These are phyloP conservation scores for Pyrenula aspistea DNA, from an alignment of 495 filamentous ascomycete species.

Conservation along the genomic window DNA sequence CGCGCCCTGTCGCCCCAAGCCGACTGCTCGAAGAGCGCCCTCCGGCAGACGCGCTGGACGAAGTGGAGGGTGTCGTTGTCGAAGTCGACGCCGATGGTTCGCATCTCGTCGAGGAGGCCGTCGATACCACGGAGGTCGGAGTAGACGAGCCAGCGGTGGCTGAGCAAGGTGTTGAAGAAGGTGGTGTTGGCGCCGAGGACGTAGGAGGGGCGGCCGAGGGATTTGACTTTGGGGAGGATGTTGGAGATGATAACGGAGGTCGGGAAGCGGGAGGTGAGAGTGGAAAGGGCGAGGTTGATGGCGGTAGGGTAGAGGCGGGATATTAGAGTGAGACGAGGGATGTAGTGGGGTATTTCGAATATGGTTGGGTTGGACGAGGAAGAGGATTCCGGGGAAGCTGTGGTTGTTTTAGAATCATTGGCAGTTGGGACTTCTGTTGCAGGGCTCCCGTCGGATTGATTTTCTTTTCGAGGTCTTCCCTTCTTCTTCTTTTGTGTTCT, in stretches of 20 bases:
- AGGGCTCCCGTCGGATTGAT: slow-evolving; percentile 2
- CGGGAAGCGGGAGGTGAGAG: slow-evolving; percentile 49
- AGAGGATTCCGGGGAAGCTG: background rate
- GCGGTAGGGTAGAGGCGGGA: slow-evolving; percentile 55
- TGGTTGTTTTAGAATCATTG: background rate
- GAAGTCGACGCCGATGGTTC: slow-evolving; percentile 50
- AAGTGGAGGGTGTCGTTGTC: slow-evolving; percentile 34
- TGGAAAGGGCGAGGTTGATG: slow-evolving; percentile 49
- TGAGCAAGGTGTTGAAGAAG: slow-evolving; percentile 64
- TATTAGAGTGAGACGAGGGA: slow-evolving; percentile 41
- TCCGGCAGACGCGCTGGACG: background rate
- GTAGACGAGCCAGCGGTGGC: slow-evolving; percentile 50
- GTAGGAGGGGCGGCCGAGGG: slow-evolving; percentile 55
- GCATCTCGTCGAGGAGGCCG: slow-evolving; percentile 65
- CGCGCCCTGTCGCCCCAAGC: slow-evolving; percentile 20
- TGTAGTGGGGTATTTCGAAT: slow-evolving; percentile 17
- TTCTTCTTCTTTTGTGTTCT: slow-evolving; percentile 8
- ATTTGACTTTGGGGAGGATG: slow-evolving; percentile 58
- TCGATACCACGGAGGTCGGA: slow-evolving; percentile 48
- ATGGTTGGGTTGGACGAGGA: background rate
- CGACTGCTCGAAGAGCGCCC: slow-evolving; percentile 1
- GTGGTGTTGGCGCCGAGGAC: slow-evolving; percentile 59
- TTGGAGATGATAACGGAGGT: slow-evolving; percentile 47
- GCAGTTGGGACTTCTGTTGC: background rate
- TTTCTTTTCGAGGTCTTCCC: slow-evolving; percentile 4